These are phyloP conservation scores for Cylindrotheca fusiformis DNA, from an alignment of 108 stramenopile genomes.

Conservation along the genomic window DNA sequence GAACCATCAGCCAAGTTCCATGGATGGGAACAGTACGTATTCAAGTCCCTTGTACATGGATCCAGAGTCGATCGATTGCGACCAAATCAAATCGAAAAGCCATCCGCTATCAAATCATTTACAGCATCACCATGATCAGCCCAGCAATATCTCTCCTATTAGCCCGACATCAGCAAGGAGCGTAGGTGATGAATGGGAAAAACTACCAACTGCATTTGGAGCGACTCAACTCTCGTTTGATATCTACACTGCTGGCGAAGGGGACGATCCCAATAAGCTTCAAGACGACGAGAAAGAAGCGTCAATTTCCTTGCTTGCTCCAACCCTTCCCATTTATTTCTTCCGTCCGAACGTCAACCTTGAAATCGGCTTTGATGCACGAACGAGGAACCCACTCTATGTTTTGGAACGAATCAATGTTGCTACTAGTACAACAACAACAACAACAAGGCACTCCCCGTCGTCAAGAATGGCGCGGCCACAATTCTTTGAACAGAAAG, in stretches of 20 bases:
- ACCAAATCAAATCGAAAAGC: too few species aligned
- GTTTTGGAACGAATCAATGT: slow-evolving; percentile 45
- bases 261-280: background rate
- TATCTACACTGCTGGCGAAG: background rate
- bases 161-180: too few species aligned
- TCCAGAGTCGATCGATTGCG: too few species aligned
- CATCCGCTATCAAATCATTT: too few species aligned
- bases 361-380: slow-evolving; percentile 64
- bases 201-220: background rate
- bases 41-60: too few species aligned
- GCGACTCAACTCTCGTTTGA: background rate
- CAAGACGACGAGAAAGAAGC: background rate
- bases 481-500: slow-evolving; percentile 49
- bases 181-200: background rate
- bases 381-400: slow-evolving; percentile 63
- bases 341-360: slow-evolving; percentile 62
- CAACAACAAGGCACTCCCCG: background rate
- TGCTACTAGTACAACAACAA: background rate
- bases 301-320: slow-evolving; percentile 8
- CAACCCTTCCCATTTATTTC: slow-evolving; percentile 38
- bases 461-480: background rate
- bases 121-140: too few species aligned
- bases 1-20: too few species aligned
- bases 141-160: too few species aligned
- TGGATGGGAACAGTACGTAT: too few species aligned